Conservation (phyloP, 345 rosid species). For the Acer saccharum region DNA sequence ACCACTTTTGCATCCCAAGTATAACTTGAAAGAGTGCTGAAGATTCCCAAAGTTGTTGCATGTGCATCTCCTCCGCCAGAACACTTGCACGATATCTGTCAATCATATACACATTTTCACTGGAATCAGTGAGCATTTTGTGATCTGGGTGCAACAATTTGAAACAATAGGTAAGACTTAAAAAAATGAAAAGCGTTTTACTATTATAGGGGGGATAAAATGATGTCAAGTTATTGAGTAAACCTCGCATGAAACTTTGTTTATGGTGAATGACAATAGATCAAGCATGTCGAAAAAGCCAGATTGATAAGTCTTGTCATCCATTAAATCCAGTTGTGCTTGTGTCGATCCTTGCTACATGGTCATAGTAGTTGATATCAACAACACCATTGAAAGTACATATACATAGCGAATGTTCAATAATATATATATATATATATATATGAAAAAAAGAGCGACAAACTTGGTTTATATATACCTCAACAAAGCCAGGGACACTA, state of each 20-base stretch:
- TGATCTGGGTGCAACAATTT: background rate
- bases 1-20: conserved; percentile 66
- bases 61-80: conserved; percentile 52
- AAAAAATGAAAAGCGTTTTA: background rate
- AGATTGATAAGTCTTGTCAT: conserved; percentile 35
- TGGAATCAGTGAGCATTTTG: background rate
- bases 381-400: background rate
- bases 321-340: conserved; percentile 33
- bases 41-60: conserved; percentile 39
- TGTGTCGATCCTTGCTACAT: conserved; percentile 28
- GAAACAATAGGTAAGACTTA: background rate
- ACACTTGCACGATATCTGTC: conserved; percentile 52
- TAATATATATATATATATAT: background rate
- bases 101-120: background rate
- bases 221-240: background rate
- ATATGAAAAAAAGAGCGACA: background rate
- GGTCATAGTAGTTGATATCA: background rate
- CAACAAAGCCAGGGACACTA: background rate
- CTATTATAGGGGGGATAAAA: too few species aligned
- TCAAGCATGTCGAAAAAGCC: conserved; percentile 43
- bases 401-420: background rate
- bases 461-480: background rate
- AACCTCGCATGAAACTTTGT: conserved; percentile 65
- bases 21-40: conserved; percentile 38
- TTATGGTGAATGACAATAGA: conserved; percentile 39